Conservation (phyloP, 2,329 filamentous ascomycete genomes). For the Venturia aucupariae region DNA sequence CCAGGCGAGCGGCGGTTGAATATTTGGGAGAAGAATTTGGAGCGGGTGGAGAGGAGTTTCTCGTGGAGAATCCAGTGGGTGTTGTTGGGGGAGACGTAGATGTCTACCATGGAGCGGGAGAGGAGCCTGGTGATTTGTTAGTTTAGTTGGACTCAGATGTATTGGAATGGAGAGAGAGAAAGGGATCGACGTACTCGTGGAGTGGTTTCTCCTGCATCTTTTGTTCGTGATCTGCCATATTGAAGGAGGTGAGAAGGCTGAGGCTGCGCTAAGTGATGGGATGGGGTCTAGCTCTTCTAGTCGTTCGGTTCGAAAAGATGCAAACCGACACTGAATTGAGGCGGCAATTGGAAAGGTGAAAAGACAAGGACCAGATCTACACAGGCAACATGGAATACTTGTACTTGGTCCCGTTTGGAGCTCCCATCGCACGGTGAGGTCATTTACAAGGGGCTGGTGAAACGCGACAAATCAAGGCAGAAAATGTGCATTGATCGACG, state of each 20-base stretch:
- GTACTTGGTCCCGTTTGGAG: background rate
- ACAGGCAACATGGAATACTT: background rate
- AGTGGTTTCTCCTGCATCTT: slow-evolving; percentile 30
- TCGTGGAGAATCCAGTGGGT: slow-evolving; percentile 48
- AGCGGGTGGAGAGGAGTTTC: slow-evolving; percentile 46
- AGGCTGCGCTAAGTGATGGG: background rate
- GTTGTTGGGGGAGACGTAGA: slow-evolving; percentile 46
- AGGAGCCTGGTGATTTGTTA: slow-evolving; percentile 36
- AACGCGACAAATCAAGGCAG: slow-evolving; percentile 3
- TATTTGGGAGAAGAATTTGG: slow-evolving; percentile 43
- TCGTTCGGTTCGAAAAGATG: background rate
- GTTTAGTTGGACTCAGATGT: background rate
- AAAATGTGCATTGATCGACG: background rate
- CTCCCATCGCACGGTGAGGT: background rate
- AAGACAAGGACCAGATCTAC: too few relatives aligned
- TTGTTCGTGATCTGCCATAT: slow-evolving; percentile 6
- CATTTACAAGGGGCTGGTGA: background rate
- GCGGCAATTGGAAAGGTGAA: background rate
- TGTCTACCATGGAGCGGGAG: slow-evolving; percentile 44
- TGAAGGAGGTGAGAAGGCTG: background rate
- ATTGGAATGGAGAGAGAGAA: background rate
- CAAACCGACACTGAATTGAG: too few relatives aligned
- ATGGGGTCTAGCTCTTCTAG: too few relatives aligned
- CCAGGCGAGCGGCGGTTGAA: slow-evolving; percentile 31
- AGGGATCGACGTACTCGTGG: slow-evolving; percentile 30